Evolutionary conservation across 225 moss, liverwort and hornwort species (phyloP).

Genomic region (Thuidium tamariscinum): DNA sequence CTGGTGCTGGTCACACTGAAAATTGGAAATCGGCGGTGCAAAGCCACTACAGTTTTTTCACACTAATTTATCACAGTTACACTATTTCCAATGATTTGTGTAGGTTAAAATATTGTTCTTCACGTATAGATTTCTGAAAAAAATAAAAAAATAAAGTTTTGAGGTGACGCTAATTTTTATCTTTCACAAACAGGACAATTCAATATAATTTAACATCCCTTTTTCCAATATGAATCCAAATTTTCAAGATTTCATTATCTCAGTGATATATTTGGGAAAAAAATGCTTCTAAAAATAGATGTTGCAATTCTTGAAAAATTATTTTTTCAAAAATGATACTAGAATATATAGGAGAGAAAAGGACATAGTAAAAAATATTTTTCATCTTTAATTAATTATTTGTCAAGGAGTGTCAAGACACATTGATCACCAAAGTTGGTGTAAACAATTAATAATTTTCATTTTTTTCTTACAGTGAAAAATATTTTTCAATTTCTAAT

Average conservation of each 20-base stretch:
- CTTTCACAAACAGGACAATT: not conserved
- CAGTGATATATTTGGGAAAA: not conserved
- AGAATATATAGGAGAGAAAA: no score
- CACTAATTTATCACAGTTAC: not conserved
- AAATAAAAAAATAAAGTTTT: not conserved
- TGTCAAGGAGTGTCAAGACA: not conserved
- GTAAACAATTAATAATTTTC: not conserved
- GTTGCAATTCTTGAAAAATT: not conserved
- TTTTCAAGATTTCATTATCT: not conserved
- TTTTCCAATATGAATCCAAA: no score
- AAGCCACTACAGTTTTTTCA: not conserved
- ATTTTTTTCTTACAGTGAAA: not conserved
- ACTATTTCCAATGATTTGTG: not conserved
- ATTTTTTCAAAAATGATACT: not conserved
- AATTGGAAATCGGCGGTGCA: not conserved
- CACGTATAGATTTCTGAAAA: not conserved
- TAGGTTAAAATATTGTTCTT: not conserved
- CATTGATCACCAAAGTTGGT: accelerated
- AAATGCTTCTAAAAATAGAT: not conserved
- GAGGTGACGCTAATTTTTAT: not conserved
- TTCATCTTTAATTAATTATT: not conserved
- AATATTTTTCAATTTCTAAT: accelerated
- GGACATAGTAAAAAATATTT: not conserved
- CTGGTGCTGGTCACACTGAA: not conserved
- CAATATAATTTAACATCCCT: accelerated